Conservation (phyloP, 1,284 basidiomycete species). For the Cutaneotrichosporon arboriforme region DNA sequence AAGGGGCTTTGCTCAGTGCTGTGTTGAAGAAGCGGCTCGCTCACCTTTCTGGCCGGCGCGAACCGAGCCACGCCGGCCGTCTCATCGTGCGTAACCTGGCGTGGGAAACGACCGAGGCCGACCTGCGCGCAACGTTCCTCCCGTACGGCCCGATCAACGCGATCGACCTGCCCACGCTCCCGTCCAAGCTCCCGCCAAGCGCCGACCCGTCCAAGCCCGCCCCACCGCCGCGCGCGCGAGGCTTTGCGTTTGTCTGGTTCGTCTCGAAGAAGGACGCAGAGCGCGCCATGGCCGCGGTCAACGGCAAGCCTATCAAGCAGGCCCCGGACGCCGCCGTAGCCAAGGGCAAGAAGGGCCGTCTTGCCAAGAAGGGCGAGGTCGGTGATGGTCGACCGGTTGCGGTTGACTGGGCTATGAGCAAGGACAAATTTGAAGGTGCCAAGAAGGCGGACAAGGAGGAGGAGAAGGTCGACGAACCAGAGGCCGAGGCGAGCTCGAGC, state of each 20-base stretch:
- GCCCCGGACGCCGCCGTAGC: slow-evolving; percentile 35
- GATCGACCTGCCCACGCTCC: slow-evolving; percentile 66
- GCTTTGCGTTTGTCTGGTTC: slow-evolving; percentile 97
- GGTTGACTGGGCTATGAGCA: slow-evolving; percentile 94
- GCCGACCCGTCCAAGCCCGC: slow-evolving; percentile 40
- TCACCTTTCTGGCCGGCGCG: slow-evolving; percentile 50
- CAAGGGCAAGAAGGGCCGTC: slow-evolving; percentile 42
- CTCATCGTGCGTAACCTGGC: slow-evolving; percentile 90
- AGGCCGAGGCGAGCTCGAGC: slow-evolving; percentile 19
- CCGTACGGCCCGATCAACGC: slow-evolving; percentile 83
- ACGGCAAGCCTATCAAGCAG: slow-evolving; percentile 63
- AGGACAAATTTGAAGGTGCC: slow-evolving; percentile 77
- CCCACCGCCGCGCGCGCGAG: slow-evolving; percentile 58
- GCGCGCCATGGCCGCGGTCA: slow-evolving; percentile 72
- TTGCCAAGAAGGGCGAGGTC: slow-evolving; percentile 41
- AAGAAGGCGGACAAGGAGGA: slow-evolving; percentile 51
- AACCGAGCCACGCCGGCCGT: slow-evolving; percentile 59
- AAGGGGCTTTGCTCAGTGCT: slow-evolving; percentile 79
- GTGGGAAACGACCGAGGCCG: slow-evolving; percentile 71
- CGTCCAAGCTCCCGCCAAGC: slow-evolving; percentile 46
- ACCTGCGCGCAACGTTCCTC: slow-evolving; percentile 80
- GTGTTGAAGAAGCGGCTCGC: slow-evolving; percentile 84
- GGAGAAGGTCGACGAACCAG: slow-evolving; percentile 47
- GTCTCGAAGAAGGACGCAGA: slow-evolving; percentile 79
- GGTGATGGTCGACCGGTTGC: slow-evolving; percentile 66